Percentiles rank a stretch among this genome's conserved stretches.
These are phyloP conservation scores for Penicillium sp. DNA, from an alignment of 2,329 filamentous ascomycete genomes.

Conservation along the genomic window DNA sequence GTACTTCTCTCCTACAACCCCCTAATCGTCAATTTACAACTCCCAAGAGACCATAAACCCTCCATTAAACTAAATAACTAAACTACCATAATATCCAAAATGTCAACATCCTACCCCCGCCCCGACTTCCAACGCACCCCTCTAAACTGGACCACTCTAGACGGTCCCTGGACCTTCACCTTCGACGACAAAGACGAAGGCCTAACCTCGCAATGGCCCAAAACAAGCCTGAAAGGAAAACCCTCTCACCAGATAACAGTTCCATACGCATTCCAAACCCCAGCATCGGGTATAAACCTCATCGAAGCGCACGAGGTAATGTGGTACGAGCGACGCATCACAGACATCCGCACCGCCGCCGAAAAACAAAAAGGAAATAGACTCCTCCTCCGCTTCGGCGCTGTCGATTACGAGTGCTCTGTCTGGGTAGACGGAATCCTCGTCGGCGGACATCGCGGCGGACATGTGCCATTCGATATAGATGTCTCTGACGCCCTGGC, in stretches of 20 bases:
- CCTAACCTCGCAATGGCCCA: slow-evolving; percentile 53
- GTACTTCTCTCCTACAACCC: not conserved
- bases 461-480: slow-evolving; percentile 61
- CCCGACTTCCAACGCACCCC: slow-evolving; percentile 61
- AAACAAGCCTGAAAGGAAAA: slow-evolving; percentile 38
- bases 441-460: slow-evolving; percentile 55
- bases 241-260: slow-evolving; percentile 57
- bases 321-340: slow-evolving; percentile 61
- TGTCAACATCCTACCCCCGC: slow-evolving; percentile 53
- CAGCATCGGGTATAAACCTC: slow-evolving; percentile 62
- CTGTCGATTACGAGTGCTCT: slow-evolving; percentile 51
- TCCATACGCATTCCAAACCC: slow-evolving; percentile 64
- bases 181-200: slow-evolving; percentile 65
- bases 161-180: slow-evolving; percentile 62
- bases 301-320: slow-evolving; percentile 64
- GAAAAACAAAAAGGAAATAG: slow-evolving; percentile 43
- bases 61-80: not conserved
- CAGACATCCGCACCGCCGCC: slow-evolving; percentile 48
- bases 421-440: slow-evolving; percentile 57
- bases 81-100: not conserved
- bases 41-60: not conserved
- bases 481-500: slow-evolving; percentile 50
- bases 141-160: slow-evolving; percentile 59
- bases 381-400: slow-evolving; percentile 48
- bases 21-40: not conserved